Evolutionary conservation across 805 yeast genomes (phyloP).

Genomic region (Yarrowia hollandica): DNA sequence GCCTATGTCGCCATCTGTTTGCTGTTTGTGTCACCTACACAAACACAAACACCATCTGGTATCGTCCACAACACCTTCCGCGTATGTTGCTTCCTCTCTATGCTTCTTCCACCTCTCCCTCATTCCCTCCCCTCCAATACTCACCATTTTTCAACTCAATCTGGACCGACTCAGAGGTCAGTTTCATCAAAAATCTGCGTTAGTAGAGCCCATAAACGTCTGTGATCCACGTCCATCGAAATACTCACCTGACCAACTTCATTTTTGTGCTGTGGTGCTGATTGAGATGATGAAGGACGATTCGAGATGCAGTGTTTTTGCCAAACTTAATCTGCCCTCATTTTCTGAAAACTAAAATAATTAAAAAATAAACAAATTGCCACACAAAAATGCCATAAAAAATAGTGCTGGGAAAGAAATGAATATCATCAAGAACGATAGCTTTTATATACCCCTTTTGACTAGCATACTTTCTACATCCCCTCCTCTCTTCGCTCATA

Average conservation of each 20-base stretch:
- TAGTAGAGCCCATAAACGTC: background rate
- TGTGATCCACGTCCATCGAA: background rate
- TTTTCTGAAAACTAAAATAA: no score
- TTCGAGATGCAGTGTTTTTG: conserved; percentile 5
- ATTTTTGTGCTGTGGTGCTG: conserved; percentile 11
- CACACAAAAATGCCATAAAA: no score
- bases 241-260: conserved; percentile 23
- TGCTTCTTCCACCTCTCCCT: background rate
- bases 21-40: no score
- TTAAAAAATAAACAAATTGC: no score
- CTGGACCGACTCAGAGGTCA: conserved; percentile 82
- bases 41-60: no score
- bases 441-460: no score
- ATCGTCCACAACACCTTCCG: background rate
- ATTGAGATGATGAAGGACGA: conserved; percentile 1
- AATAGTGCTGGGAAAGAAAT: no score
- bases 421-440: no score
- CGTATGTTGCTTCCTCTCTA: no score
- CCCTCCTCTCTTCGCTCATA: no score
- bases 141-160: conserved; percentile 86
- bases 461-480: no score
- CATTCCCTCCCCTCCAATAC: conserved; percentile 9
- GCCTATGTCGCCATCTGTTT: no score
- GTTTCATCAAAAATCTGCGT: conserved; percentile 69
- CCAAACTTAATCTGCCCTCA: conserved; percentile 23